Base-by-base conservation (phyloP, 257 asterid species). In the Nyctanthes arbortristis region DNA sequence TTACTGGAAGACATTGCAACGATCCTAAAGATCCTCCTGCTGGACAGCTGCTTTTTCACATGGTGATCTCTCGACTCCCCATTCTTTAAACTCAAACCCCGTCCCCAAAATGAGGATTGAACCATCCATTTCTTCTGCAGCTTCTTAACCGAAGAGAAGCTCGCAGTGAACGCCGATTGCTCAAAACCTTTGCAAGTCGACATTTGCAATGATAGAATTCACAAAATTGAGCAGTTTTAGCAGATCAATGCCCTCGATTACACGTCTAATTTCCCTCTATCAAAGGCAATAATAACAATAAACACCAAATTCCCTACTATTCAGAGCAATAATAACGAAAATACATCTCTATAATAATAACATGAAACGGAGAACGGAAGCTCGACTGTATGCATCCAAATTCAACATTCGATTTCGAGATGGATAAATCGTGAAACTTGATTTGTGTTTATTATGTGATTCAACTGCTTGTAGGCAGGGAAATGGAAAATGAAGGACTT, bases 31-130 rank as follows among this genome's bases (percentile, higher is more conserved):
- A 0, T 28, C 62, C 75, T 65, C 49, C 75, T 57, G 30, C 62
- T 31, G 8, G 43, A 49, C 36, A 70, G 59, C 67, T 49, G 78
- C 64, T 64, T 69, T 64, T 62, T 79, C 63, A 60, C 37, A 25
- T 27, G 16, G 40, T 13, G 34, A 27, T 58, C 68, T 18, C 65
- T 30, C 27, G 65, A 75, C 49, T 59, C 66, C 35, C 77, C 82
- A 74, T 67, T 40, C 52, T 8, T 47, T 64, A 80, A 64, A 72
- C 39, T 56, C 81, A 83, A 76, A 37, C 29, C 72, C 35, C 70
- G 73, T 14, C 93, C 91, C 82, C 84, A 75, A 69, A 85, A 78
- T 1, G 85, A 78, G 27, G 90, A 80, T 5, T 24, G 65, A 45
- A 69, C 54, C 4, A 35, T n/a, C n/a, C 80, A 47, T 4, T 22